Conservation (phyloP, 164 flowering plant species). For the Platanus orientalis region DNA sequence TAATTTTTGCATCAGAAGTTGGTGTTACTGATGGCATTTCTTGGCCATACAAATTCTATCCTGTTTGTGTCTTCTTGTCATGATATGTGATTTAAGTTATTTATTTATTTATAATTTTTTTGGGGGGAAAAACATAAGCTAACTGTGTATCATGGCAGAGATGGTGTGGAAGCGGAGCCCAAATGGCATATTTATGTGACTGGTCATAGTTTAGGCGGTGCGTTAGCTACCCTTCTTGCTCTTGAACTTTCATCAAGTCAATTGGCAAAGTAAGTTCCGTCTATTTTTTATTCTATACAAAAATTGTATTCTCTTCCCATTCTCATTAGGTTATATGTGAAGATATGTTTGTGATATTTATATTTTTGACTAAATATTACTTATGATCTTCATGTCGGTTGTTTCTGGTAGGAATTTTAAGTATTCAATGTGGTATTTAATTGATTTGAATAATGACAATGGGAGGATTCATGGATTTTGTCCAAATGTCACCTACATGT, state of each 20-base stretch:
- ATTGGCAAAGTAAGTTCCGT: conserved; percentile 70
- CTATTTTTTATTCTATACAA: neutral
- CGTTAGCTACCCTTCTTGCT: conserved; percentile 90
- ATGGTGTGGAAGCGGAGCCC: conserved; percentile 39
- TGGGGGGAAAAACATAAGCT: neutral
- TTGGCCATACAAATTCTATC: too few species aligned
- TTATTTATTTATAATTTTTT: too few species aligned
- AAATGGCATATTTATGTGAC: conserved; percentile 91
- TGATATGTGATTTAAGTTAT: neutral
- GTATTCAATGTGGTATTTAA: too few species aligned
- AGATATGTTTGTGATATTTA: neutral
- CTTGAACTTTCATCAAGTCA: conserved; percentile 91
- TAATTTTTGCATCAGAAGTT: neutral
- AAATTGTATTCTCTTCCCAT: neutral
- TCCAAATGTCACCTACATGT: too few species aligned
- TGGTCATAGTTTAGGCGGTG: conserved; percentile 98
- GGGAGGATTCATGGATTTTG: too few species aligned
- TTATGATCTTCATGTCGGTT: neutral
- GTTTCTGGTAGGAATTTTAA: too few species aligned
- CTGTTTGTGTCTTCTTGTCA: neutral
- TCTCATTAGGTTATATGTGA: neutral
- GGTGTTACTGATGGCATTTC: neutral
- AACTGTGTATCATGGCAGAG: conserved; percentile 38
- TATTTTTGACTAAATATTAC: neutral
- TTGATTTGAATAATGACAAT: too few species aligned